phyloP scores from a whole-genome alignment of 129 eudicot species.

The Logfia minima region DNA sequence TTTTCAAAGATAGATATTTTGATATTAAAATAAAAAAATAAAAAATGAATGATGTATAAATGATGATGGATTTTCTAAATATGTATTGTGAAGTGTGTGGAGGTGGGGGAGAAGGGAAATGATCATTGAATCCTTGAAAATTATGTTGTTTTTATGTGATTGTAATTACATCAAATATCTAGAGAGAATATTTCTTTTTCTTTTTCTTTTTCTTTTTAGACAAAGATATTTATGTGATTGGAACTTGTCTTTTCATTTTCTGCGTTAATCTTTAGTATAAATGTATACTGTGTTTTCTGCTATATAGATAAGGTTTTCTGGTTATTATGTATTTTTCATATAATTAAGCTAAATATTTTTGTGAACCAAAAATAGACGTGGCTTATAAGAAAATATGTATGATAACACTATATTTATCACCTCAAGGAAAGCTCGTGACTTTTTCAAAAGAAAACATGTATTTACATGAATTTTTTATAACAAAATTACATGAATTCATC shows the following conservation, averaged over 20 bases:
- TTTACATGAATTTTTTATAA: no score
- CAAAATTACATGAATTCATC: no score
- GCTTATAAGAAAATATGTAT: no score
- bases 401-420: no score
- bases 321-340: no score
- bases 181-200: conserved; percentile 7
- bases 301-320: background rate
- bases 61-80: background rate
- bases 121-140: background rate
- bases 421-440: no score
- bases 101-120: background rate
- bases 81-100: background rate
- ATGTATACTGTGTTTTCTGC: background rate
- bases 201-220: background rate
- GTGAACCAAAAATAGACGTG: no score
- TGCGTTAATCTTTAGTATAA: no score
- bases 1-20: background rate
- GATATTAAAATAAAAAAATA: background rate
- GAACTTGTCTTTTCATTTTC: no score
- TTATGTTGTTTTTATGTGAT: conserved; percentile 15
- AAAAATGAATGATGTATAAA: background rate
- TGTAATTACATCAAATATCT: conserved; percentile 17
- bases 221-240: background rate
- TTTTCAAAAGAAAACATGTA: no score
- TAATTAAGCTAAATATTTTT: no score